Conservation (phyloP, 2,329 filamentous ascomycete species). For the Pseudogymnoascus pannorum region DNA sequence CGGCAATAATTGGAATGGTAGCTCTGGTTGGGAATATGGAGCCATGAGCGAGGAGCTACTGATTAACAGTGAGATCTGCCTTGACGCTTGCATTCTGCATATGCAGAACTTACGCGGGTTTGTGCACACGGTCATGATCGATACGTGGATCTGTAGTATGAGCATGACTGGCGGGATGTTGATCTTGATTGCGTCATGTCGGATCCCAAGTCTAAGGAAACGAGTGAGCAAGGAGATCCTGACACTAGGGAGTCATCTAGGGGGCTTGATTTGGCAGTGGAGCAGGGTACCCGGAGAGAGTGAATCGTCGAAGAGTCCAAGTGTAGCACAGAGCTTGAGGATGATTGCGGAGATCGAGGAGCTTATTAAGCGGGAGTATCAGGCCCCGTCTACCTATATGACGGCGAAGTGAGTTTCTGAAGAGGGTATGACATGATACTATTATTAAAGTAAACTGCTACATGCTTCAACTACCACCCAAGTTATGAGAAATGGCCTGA, state of each 20-base stretch:
- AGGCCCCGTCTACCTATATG: too few species aligned
- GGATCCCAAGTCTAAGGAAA: slow-evolving; percentile 32
- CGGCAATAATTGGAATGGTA: background rate
- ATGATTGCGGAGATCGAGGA: slow-evolving; percentile 39
- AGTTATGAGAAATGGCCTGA: too few species aligned
- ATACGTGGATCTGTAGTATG: slow-evolving; percentile 48
- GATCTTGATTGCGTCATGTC: slow-evolving; percentile 39
- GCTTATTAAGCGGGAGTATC: slow-evolving; percentile 34
- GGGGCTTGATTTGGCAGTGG: slow-evolving; percentile 36
- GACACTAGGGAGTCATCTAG: slow-evolving; percentile 36
- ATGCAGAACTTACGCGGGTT: slow-evolving; percentile 42
- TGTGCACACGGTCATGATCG: slow-evolving; percentile 43
- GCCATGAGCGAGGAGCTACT: slow-evolving; percentile 28
- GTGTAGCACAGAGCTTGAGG: slow-evolving; percentile 39
- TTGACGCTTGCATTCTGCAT: slow-evolving; percentile 42
- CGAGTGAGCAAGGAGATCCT: slow-evolving; percentile 35
- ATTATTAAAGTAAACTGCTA: too few species aligned
- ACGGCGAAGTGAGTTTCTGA: background rate
- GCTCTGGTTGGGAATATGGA: slow-evolving; percentile 4
- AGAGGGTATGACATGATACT: too few species aligned
- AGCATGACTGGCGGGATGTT: slow-evolving; percentile 45
- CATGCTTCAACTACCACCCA: too few species aligned
- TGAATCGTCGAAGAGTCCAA: slow-evolving; percentile 33
- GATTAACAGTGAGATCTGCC: slow-evolving; percentile 37
- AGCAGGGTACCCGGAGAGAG: slow-evolving; percentile 32